A percentile compares a stretch with the other conserved stretches of the same genome.
These are phyloP conservation scores for Plasmodium berghei DNA, from an alignment of 169 alveolate genomes.

Conservation along the genomic window DNA sequence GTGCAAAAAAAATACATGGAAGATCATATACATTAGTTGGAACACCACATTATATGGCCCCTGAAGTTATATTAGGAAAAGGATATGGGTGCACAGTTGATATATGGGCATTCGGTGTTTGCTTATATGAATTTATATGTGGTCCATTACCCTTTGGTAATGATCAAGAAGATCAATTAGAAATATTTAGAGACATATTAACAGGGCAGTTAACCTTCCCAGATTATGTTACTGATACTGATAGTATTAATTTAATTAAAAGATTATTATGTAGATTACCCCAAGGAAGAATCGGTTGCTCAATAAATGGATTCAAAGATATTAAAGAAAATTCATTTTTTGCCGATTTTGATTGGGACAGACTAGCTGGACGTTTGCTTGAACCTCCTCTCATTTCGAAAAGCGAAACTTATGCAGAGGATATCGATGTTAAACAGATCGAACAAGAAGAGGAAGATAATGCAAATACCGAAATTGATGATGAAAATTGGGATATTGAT, in stretches of 20 bases:
- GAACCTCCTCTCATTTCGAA: slow-evolving; percentile 90
- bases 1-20: slow-evolving; percentile 94
- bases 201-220: slow-evolving; percentile 87
- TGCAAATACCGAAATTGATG: slow-evolving; percentile 22
- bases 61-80: slow-evolving; percentile 94
- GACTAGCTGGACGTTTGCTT: slow-evolving; percentile 88
- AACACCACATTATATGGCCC: slow-evolving; percentile 98
- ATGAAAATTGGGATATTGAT: slow-evolving; percentile 64
- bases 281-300: slow-evolving; percentile 93
- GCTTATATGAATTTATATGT: slow-evolving; percentile 97
- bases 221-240: slow-evolving; percentile 88
- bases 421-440: slow-evolving; percentile 67
- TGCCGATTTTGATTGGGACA: slow-evolving; percentile 91
- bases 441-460: slow-evolving; percentile 47
- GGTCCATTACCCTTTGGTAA: slow-evolving; percentile 98
- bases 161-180: slow-evolving; percentile 96
- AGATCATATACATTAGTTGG: slow-evolving; percentile 96
- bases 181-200: slow-evolving; percentile 93
- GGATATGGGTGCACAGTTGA: slow-evolving; percentile 98
- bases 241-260: slow-evolving; percentile 90
- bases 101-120: slow-evolving; percentile 98
- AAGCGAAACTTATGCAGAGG: slow-evolving; percentile 85
- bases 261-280: slow-evolving; percentile 92
- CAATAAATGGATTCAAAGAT: slow-evolving; percentile 92
- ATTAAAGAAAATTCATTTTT: slow-evolving; percentile 88